phyloP scores from a whole-genome alignment of 2,329 filamentous ascomycete species.

The Triangularia verruculosa region DNA sequence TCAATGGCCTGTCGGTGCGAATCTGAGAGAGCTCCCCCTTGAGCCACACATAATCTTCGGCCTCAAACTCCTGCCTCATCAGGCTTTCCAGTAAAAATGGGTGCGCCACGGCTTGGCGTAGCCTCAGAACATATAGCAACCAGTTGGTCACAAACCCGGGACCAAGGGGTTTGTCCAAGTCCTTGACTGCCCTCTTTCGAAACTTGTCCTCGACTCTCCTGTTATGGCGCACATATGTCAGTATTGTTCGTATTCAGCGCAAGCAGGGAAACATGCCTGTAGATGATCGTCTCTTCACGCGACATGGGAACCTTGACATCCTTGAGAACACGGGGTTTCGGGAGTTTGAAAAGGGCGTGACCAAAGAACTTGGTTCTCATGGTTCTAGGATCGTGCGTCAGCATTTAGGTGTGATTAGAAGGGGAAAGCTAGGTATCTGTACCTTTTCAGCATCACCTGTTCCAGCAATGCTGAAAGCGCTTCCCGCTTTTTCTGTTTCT shows the following conservation, averaged over 20 bases:
- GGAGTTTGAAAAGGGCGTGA: constrained; percentile 11
- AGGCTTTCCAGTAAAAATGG: background rate
- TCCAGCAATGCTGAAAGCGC: too few relatives aligned
- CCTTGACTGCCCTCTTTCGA: background rate
- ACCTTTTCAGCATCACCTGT: too few relatives aligned
- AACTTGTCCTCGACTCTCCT: background rate
- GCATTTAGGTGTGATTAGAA: too few relatives aligned
- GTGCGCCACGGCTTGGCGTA: background rate
- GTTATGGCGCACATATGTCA: background rate
- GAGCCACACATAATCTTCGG: background rate
- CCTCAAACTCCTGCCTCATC: background rate
- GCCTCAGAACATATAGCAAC: background rate
- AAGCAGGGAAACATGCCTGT: too few relatives aligned
- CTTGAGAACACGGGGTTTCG: background rate
- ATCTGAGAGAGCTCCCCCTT: background rate
- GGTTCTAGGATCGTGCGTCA: background rate
- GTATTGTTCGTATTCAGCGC: too few relatives aligned
- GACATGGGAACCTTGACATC: constrained; percentile 7
- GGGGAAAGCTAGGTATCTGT: too few relatives aligned
- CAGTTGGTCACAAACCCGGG: background rate
- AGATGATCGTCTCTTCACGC: too few relatives aligned
- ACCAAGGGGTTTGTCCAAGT: background rate
- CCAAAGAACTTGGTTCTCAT: constrained; percentile 10
- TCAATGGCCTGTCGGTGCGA: background rate
- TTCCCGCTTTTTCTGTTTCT: too few relatives aligned